phyloP scores from a whole-genome alignment of 1,139 yeast species.

The Ogataea hybrid region DNA sequence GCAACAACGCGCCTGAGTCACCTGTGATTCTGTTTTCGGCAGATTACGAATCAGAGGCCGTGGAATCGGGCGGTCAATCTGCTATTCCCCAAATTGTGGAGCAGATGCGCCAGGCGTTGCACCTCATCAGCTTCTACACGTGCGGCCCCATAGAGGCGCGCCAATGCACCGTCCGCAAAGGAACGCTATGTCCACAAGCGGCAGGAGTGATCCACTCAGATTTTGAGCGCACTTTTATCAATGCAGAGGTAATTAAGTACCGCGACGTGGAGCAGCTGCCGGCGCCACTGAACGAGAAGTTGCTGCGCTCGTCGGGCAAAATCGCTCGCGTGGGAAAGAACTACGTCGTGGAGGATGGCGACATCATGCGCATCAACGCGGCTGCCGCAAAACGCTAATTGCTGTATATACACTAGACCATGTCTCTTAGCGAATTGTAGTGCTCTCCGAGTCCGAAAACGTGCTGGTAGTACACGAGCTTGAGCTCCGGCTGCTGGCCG shows the following conservation, averaged over 20 bases:
- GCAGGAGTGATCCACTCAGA: conserved; percentile 95
- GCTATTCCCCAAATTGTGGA: conserved; percentile 49
- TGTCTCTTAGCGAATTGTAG: conserved; percentile 76
- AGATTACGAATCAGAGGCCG: conserved; percentile 48
- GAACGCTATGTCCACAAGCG: conserved; percentile 84
- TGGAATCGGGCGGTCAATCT: conserved; percentile 26
- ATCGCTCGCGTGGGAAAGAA: conserved; percentile 66
- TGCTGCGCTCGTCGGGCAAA: conserved; percentile 46
- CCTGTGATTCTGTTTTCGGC: conserved; percentile 59
- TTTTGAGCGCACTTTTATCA: conserved; percentile 74
- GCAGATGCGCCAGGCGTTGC: conserved; percentile 65
- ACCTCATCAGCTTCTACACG: conserved; percentile 83
- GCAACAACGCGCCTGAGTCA: conserved; percentile 54
- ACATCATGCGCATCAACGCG: conserved; percentile 62
- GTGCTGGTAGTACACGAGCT: conserved; percentile 80
- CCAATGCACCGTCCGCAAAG: conserved; percentile 86
- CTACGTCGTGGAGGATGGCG: conserved; percentile 76
- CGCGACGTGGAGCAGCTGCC: conserved; percentile 41
- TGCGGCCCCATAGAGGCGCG: conserved; percentile 89
- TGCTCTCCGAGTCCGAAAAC: conserved; percentile 92
- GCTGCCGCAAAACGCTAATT: conserved; percentile 30
- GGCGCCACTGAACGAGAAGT: conserved; percentile 44
- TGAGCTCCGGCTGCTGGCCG: conserved; percentile 50
- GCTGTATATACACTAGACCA: conserved; percentile 3
- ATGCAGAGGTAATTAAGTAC: conserved; percentile 65